Percentiles rank a stretch among this genome's conserved stretches.
Conservation (phyloP, 257 asterid species). For the Solanum infundibuliforme region DNA sequence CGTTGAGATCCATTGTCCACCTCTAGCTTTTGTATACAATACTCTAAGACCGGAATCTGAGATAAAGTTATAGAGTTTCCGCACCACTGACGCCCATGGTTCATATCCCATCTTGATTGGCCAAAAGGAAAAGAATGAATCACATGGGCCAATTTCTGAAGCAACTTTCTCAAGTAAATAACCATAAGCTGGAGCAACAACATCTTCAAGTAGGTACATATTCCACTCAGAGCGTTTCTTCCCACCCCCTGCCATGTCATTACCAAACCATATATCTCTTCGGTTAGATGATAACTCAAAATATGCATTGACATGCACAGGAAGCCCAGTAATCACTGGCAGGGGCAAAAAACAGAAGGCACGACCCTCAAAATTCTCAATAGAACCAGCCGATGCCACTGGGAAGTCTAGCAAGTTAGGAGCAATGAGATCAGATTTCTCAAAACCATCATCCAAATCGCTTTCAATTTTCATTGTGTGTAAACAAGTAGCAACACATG, state of each 20-base stretch:
- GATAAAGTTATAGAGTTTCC: constrained; percentile 57
- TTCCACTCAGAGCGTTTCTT: constrained; percentile 96
- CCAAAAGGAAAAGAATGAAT: constrained; percentile 74
- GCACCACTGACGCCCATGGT: constrained; percentile 85
- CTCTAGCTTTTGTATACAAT: constrained; percentile 74
- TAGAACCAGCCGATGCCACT: constrained; percentile 21
- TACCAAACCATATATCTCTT: constrained; percentile 97
- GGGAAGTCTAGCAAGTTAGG: constrained; percentile 40
- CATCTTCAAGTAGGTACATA: constrained; percentile 77
- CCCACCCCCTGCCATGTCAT: constrained; percentile 98
- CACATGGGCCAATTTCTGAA: constrained; percentile 69
- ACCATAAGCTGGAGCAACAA: constrained; percentile 89
- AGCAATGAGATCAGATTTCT: constrained; percentile 21
- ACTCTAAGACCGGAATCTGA: constrained; percentile 64
- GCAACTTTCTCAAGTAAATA: constrained; percentile 79
- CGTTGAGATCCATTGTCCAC: constrained; percentile 88
- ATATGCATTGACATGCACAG: constrained; percentile 86
- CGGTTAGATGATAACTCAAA: constrained; percentile 94
- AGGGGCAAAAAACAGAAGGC: constrained; percentile 95
- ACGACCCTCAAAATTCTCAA: constrained; percentile 63
- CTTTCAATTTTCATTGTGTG: constrained; percentile 35
- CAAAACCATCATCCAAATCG: constrained; percentile 17
- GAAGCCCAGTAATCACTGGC: constrained; percentile 82
- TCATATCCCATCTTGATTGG: constrained; percentile 59
- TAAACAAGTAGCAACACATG: constrained; percentile 75